These are phyloP conservation scores for Clarkia xantiana DNA, from an alignment of 345 rosid species.

Conservation along the genomic window DNA sequence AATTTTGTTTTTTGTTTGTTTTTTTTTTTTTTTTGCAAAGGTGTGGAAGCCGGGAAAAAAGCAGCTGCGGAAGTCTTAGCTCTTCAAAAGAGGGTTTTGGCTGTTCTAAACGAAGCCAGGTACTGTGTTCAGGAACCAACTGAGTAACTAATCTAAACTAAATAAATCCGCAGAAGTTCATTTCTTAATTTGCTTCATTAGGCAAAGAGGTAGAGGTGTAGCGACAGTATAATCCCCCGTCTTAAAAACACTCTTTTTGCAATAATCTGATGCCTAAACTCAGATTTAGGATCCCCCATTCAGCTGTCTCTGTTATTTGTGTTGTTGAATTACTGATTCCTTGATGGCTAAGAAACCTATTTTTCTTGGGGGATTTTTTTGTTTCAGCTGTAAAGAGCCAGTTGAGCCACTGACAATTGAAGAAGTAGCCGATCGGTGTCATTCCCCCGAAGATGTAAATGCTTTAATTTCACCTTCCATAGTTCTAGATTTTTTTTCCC, in stretches of 20 bases:
- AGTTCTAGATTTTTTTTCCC: neutral
- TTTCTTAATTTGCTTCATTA: too few relatives aligned
- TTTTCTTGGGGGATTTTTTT: neutral
- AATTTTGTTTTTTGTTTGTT: neutral
- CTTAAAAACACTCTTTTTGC: too few relatives aligned
- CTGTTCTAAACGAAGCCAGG: slow-evolving; percentile 94
- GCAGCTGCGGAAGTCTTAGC: slow-evolving; percentile 97
- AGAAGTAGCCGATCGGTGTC: slow-evolving; percentile 82
- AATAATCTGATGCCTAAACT: too few relatives aligned
- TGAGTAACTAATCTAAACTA: too few relatives aligned
- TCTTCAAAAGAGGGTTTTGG: slow-evolving; percentile 84
- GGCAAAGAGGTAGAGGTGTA: too few relatives aligned
- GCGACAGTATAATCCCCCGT: too few relatives aligned
- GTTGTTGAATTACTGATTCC: neutral
- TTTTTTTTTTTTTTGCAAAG: slow-evolving; percentile 16
- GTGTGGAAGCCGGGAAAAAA: slow-evolving; percentile 97
- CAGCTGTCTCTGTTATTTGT: neutral
- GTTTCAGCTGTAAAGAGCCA: slow-evolving; percentile 76
- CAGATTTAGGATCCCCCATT: neutral
- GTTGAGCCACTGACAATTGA: slow-evolving; percentile 80
- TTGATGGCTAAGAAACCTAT: neutral
- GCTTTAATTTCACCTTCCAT: neutral
- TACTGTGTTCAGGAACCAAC: slow-evolving; percentile 11
- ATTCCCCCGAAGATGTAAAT: slow-evolving; percentile 66
- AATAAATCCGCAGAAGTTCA: too few relatives aligned